Evolutionary conservation across 768 basidiomycete species (phyloP), one percentile per base, ranked within the genome.

Genomic region (Suillus lakei): DNA sequence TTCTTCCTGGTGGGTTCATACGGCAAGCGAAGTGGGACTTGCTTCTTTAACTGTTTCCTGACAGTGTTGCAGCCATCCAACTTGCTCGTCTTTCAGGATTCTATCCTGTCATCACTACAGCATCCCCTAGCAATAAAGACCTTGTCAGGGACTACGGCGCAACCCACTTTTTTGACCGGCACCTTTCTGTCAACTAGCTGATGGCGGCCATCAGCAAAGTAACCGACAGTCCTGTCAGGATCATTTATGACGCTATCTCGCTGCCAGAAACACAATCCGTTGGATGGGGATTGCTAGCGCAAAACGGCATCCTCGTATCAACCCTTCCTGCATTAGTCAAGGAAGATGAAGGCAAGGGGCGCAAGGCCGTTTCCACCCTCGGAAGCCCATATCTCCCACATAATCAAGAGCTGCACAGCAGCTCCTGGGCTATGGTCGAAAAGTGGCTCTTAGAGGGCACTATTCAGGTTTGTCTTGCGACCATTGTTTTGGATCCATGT

Each of bases 1-100:
- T 4, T 73, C 83, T 21, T 77, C 79, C 10, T 82, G 23, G 83
- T 85, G 1, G 85, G 85, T n/a, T 80, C 79, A 74, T 81, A 76
- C 58, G 75, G 84, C 81, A 65, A 65, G 77, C 70, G 15, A 51
- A 68, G 56, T 44, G 15, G 18, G 6, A 41, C 43, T 66, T 30
- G 21, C 51, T 26, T 9, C 64, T 74, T 32, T 63, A 60, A 28
- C 32, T 36, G 2, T 38, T 44, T 21, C 15, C 61, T 26, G 26
- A 30, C 34, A n/a, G 55, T 44, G 30, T 39, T 13, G 1, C 62
- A 80, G 81, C 64, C 18, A 75, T 79, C 61, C 83, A 83, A 68
- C 73, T 83, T 16, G 82, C 82, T 1, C 76, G 69, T 46, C 63
- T 78, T 34, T 76, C 78, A 1, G 81, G 80, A 2, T 81, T 82